Conservation (phyloP, 352 stramenopile species). For the Pythium plurisporium region DNA sequence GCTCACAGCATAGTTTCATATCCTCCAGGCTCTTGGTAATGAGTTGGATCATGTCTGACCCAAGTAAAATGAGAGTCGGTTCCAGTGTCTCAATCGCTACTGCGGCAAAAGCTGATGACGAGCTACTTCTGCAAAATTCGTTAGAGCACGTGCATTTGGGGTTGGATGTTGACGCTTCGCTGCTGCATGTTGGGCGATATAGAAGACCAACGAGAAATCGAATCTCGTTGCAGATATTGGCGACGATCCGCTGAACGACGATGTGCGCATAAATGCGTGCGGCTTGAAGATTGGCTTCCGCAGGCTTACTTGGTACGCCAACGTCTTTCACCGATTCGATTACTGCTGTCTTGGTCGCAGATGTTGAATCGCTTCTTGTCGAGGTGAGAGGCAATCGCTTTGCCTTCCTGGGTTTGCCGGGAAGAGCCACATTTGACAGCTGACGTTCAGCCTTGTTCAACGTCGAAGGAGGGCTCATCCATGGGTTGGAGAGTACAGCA, state of each 20-base stretch:
- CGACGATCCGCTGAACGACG: constrained; percentile 40
- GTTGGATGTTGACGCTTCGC: background rate
- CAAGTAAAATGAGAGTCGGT: constrained; percentile 27
- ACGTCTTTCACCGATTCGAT: background rate
- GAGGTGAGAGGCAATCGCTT: background rate
- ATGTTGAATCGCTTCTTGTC: background rate
- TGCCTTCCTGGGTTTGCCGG: background rate
- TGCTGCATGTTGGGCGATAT: constrained; percentile 8
- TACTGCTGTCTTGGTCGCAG: background rate
- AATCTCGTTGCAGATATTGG: constrained; percentile 40
- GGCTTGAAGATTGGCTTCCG: constrained; percentile 30
- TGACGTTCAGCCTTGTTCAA: background rate
- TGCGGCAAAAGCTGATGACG: constrained; percentile 37
- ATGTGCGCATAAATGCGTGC: constrained; percentile 52
- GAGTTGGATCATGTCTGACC: constrained; percentile 28
- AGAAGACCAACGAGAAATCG: constrained; percentile 21
- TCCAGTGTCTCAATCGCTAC: constrained; percentile 37
- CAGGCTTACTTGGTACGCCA: background rate
- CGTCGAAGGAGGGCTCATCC: constrained; percentile 3
- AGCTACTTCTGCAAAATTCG: constrained; percentile 43
- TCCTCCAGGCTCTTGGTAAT: constrained; percentile 23
- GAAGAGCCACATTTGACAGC: background rate
- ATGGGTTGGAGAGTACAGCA: background rate
- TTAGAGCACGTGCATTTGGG: constrained; percentile 7
- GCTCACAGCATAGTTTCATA: constrained; percentile 23